Evolutionary conservation across 1,139 yeast species (phyloP), one percentile per base, ranked within the genome.

Genomic region (Suzukiozyma palmioleophila): DNA sequence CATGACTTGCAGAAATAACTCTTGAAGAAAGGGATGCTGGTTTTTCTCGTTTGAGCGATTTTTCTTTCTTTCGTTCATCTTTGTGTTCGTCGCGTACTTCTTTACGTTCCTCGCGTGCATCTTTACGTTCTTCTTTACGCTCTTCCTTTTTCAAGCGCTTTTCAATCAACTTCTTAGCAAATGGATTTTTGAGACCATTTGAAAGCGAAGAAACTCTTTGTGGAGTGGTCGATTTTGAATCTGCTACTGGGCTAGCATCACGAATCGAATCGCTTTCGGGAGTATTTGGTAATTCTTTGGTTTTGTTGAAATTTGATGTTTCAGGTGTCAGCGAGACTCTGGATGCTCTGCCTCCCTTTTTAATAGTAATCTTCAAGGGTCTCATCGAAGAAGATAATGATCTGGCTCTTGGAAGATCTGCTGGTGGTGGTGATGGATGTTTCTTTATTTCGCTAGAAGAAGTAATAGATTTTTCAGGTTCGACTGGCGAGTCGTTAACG

Each of bases 1-100:
- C 36, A 9, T 33, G 36, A 33, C 21, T 33, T 9, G 36, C 36
- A 9, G 36, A n/a, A 14, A 33, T 33, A 5, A 33, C 18, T 21
- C 24, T 33, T 15, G 36, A 33, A 9, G 36, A 8, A 4, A 33
- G 27, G 9, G 36, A 33, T 13, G 9, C 18, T 4, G 22, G 11
- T 26, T 33, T 33, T 12, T 26, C 30, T 8, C 11, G 29, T 21
- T 33, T 33, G 11, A 18, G 22, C 30, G 16, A 16, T 33, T 33
- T 24, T 33, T 28, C 8, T 11, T 24, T 24, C 24, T 33, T 6
- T 33, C 35, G 28, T 18, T 24, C 4, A 33, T 7, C 22, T 18
- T 18, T 4, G 7, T 7, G 22, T 18, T 18, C 7, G 22, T 18
- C 22, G 22, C 22, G 22, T 18, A 4, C 22, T 18, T 18, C 22